phyloP scores from a whole-genome alignment of 2,329 filamentous ascomycete species.

The Ascochyta viciae-villosae region DNA sequence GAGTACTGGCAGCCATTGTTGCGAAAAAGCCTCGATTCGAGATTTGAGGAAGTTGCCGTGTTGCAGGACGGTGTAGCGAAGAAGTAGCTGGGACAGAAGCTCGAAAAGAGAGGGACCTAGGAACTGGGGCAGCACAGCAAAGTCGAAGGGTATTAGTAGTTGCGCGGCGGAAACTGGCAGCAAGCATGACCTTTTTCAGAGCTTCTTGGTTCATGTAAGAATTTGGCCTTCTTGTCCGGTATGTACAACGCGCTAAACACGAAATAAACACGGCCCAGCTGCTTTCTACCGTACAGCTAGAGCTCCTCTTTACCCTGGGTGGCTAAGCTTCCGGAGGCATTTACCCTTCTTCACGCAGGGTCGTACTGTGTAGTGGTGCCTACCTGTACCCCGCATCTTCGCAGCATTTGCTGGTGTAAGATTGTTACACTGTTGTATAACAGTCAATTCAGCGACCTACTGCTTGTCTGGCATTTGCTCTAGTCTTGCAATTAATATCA shows the following conservation, averaged over 20 bases:
- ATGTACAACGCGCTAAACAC: conserved; percentile 32
- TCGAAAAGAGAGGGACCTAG: conserved; percentile 10
- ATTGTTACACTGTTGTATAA: neutral
- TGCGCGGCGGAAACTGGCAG: conserved; percentile 24
- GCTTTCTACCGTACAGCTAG: conserved; percentile 29
- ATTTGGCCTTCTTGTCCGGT: conserved; percentile 24
- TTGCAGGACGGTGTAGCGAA: conserved; percentile 13
- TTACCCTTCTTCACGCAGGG: conserved; percentile 27
- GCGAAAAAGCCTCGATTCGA: conserved; percentile 24
- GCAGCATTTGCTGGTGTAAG: neutral
- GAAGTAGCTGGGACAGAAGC: conserved; percentile 11
- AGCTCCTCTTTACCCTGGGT: conserved; percentile 24
- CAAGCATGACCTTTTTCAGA: conserved; percentile 26
- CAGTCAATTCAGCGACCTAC: neutral
- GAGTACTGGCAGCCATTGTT: conserved; percentile 38
- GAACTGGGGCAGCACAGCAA: conserved; percentile 19
- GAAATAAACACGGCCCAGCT: conserved; percentile 29
- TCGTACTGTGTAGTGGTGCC: neutral
- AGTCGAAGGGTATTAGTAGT: conserved; percentile 34
- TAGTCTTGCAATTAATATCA: neutral
- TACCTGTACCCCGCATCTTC: conserved; percentile 12
- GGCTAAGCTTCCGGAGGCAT: conserved; percentile 25
- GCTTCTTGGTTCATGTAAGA: conserved; percentile 24
- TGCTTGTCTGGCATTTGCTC: neutral
- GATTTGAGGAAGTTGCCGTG: conserved; percentile 1